Base-by-base conservation (phyloP, 2,329 filamentous ascomycete genomes). In the Colletotrichum melonis region DNA sequence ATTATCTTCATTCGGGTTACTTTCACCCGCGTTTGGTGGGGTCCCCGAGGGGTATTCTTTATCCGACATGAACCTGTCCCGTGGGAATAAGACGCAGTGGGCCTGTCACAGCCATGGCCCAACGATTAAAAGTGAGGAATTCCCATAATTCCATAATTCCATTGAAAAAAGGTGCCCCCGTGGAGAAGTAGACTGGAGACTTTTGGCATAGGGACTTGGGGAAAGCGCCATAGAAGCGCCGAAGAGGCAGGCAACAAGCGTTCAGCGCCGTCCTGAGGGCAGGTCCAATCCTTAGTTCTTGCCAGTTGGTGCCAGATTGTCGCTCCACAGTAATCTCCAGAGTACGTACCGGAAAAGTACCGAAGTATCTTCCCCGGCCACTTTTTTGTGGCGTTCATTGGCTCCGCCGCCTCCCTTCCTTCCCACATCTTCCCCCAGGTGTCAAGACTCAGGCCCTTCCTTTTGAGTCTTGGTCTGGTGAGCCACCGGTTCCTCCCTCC, bases 141-240 rank as follows among this genome's bases (percentile, higher is more conserved):
- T 24, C 30, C 63, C 32, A 30, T 7, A 19, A 32, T 28, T 30
- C 62, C n/a, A 54, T 19, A 63, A 16, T 30, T 19, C 55, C 54
- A 26, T 19, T 5, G 24, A 59, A 54, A 63, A 63, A 66, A 49
- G 42, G 63, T 62, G 63, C 63, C 55, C 69, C 69, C 69, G 49
- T 49, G 54, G 49, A 69, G 71, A 49, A 70, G 60, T 19, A 59
- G 12, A 58, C 28, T 52, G 55, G n/a, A 52, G 28, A 26, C 26
- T 56, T 32, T 32, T n/a, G 52, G 56, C n/a, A 52, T 32, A 32
- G 60, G 58, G 67, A 62, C 32, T 70, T 74, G 58, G 70, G 70
- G 70, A 70, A 73, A 73, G 67, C 70, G 59, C 70, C 70, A 73
- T 63, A 73, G 70, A 70, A 73, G 67, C 70, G 70, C 70, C 70